A percentile compares a stretch with the other conserved stretches of the same genome.
Conservation (phyloP, 768 basidiomycete genomes). For the Pleurotus eryngii region DNA sequence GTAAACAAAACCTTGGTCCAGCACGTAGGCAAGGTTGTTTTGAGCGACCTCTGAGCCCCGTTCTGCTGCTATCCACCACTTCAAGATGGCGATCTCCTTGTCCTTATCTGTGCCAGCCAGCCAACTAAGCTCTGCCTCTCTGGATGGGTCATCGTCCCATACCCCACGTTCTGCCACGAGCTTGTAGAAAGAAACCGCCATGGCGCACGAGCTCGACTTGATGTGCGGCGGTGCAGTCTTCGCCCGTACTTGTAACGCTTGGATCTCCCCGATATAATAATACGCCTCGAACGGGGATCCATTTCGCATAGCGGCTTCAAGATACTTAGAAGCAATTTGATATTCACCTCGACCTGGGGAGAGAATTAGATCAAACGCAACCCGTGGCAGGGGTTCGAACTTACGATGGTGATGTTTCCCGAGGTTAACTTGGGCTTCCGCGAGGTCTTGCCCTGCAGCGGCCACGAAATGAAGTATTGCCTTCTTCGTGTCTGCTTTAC, state of each 20-base stretch:
- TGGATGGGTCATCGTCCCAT: constrained; percentile 79
- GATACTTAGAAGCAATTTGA: constrained; percentile 61
- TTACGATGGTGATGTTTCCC: constrained; percentile 75
- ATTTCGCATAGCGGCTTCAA: constrained; percentile 80
- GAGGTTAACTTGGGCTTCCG: constrained; percentile 89
- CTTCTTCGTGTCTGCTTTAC: constrained; percentile 59
- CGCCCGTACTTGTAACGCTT: constrained; percentile 54
- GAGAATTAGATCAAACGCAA: constrained; percentile 7
- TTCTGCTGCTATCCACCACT: constrained; percentile 96
- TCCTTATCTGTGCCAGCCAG: constrained; percentile 64
- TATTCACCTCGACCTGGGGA: constrained; percentile 66
- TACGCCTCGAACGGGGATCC: constrained; percentile 95
- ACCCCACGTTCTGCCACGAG: constrained; percentile 86
- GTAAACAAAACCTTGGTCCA: constrained; percentile 76
- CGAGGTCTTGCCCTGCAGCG: constrained; percentile 84
- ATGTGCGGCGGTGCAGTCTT: constrained; percentile 41
- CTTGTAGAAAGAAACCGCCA: constrained; percentile 92
- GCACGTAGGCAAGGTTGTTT: constrained; percentile 88
- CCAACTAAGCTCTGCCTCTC: constrained; percentile 80
- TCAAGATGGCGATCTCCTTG: constrained; percentile 80
- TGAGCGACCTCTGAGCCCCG: constrained; percentile 89
- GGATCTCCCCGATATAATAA: constrained; percentile 87
- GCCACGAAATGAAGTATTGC: constrained; percentile 66
- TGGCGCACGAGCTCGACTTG: constrained; percentile 75
- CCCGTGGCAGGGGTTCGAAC: constrained; percentile 12